phyloP scores from a whole-genome alignment of 352 stramenopile species.

The Phytophthora sp. region DNA sequence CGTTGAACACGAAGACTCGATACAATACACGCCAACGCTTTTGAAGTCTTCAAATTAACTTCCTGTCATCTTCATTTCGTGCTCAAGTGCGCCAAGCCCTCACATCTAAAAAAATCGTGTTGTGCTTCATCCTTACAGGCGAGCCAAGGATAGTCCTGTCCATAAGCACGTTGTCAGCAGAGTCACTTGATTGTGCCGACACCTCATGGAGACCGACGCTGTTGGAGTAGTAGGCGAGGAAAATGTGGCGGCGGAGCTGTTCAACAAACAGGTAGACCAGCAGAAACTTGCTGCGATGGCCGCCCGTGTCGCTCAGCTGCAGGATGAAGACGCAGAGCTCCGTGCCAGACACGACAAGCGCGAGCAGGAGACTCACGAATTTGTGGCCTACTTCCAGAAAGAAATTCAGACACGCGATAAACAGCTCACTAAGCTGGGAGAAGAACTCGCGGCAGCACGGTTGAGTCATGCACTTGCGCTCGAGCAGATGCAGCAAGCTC shows the following conservation, averaged over 20 bases:
- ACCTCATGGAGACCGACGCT: slow-evolving; percentile 23
- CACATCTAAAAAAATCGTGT: too few relatives aligned
- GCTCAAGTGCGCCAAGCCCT: not conserved
- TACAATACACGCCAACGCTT: slow-evolving; percentile 2
- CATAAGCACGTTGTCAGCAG: too few relatives aligned
- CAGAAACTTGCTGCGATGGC: slow-evolving; percentile 71
- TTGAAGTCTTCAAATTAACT: slow-evolving; percentile 1
- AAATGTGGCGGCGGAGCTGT: slow-evolving; percentile 52
- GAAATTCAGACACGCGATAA: slow-evolving; percentile 89
- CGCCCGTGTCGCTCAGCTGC: slow-evolving; percentile 61
- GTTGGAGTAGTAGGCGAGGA: not conserved
- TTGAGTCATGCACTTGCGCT: slow-evolving; percentile 70
- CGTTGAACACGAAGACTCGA: not conserved
- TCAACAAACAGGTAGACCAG: slow-evolving; percentile 72
- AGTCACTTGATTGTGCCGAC: too few relatives aligned
- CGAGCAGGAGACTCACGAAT: slow-evolving; percentile 94
- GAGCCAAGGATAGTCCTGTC: not conserved
- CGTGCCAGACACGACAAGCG: slow-evolving; percentile 82
- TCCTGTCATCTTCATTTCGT: not conserved
- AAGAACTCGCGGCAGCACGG: slow-evolving; percentile 76
- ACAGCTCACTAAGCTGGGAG: slow-evolving; percentile 76
- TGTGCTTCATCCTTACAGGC: not conserved
- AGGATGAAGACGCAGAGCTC: slow-evolving; percentile 82
- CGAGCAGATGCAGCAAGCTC: slow-evolving; percentile 49
- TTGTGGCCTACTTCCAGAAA: slow-evolving; percentile 94